A percentile compares a stretch with the other conserved stretches of the same genome.
Conservation (phyloP, 2,329 filamentous ascomycete species). For the Curvularia sp. region DNA sequence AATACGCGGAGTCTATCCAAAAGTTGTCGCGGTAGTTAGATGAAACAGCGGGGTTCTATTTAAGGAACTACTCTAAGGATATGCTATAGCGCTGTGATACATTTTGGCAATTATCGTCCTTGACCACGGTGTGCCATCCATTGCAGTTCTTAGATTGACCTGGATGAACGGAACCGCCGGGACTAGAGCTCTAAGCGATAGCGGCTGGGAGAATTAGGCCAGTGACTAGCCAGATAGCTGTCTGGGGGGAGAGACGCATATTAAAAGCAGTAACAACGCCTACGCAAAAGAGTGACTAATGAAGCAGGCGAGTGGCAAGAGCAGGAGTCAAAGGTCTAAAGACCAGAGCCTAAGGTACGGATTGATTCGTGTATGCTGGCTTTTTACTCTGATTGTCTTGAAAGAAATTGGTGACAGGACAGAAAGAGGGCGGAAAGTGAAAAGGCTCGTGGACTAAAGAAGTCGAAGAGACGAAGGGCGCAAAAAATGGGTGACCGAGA, state of each 20-base stretch:
- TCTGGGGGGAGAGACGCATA: background rate
- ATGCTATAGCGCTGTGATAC: conserved; percentile 1
- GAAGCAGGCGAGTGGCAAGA: no score
- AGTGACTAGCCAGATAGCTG: background rate
- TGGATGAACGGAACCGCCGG: conserved; percentile 1
- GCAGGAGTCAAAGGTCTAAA: no score
- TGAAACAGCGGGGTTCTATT: conserved; percentile 5
- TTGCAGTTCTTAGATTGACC: conserved; percentile 3
- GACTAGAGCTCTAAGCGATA: background rate
- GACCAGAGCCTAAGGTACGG: no score
- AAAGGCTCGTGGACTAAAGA: no score
- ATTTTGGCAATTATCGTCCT: conserved; percentile 3
- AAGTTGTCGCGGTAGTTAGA: conserved; percentile 4
- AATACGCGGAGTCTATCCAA: conserved; percentile 6
- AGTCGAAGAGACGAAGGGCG: no score
- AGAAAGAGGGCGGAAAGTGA: no score
- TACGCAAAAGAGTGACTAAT: background rate
- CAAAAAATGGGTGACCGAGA: no score
- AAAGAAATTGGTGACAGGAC: no score
- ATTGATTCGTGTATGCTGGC: no score
- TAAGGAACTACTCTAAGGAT: background rate
- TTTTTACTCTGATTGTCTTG: no score
- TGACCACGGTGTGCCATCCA: conserved; percentile 4
- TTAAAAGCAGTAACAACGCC: background rate
- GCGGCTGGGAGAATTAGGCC: background rate